These are phyloP conservation scores for Floccularia luteovirens DNA, from an alignment of 768 basidiomycete genomes.

Conservation along the genomic window DNA sequence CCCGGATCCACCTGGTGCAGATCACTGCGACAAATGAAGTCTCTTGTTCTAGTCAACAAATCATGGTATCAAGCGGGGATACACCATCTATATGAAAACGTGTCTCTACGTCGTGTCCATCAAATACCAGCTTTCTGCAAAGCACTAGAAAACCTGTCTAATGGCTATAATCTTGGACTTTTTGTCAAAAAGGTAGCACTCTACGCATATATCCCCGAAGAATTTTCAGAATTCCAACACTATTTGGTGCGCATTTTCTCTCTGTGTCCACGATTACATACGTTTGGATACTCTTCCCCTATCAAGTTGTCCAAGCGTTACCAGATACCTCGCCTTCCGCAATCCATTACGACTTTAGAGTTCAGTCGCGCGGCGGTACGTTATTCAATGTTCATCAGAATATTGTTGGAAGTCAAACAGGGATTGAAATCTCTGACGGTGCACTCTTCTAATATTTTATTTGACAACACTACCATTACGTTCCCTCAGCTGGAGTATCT, in stretches of 20 bases:
- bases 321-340: background rate
- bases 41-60: constrained; percentile 2
- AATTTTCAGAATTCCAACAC: constrained; percentile 1
- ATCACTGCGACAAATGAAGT: constrained; percentile 5
- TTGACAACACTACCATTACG: background rate
- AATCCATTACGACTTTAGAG: constrained; percentile 1
- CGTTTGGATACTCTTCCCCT: background rate
- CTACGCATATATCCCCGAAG: constrained; percentile 3
- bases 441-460: background rate
- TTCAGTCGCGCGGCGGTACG: background rate
- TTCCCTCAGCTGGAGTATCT: background rate
- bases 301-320: background rate
- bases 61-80: constrained; percentile 4
- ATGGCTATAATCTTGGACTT: constrained; percentile 5
- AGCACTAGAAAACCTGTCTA: constrained; percentile 3
- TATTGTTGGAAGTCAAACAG: background rate
- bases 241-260: constrained; percentile 3
- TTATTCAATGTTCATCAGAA: background rate
- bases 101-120: constrained; percentile 3
- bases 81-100: constrained; percentile 9
- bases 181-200: constrained; percentile 7
- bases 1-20: constrained; percentile 4
- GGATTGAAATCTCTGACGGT: background rate
- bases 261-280: constrained; percentile 3
- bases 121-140: constrained; percentile 6